Percentiles rank a stretch among this genome's conserved stretches.
Evolutionary conservation across 2,329 filamentous ascomycete genomes (phyloP).

Genomic region (Ilyonectria sp.): DNA sequence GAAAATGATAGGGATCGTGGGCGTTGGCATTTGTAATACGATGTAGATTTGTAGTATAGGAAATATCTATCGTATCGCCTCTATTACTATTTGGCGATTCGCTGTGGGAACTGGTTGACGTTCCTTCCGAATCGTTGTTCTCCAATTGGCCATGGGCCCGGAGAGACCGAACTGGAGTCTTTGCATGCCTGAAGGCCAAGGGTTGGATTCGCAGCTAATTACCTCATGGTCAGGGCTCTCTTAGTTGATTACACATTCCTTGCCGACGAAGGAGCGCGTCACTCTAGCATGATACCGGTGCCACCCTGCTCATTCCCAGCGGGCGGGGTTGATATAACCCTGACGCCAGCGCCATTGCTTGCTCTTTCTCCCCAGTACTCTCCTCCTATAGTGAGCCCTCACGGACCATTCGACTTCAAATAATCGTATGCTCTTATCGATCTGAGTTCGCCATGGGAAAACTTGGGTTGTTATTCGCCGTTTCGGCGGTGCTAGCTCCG

Average conservation of each 20-base stretch:
- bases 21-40: background rate
- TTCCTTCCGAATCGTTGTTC: background rate
- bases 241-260: background rate
- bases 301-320: background rate
- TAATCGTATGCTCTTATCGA: background rate
- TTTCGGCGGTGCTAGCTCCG: background rate
- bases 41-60: background rate
- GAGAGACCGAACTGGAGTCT: background rate
- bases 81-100: background rate
- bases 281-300: background rate
- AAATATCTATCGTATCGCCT: background rate
- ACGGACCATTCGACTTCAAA: background rate
- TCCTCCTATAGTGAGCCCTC: background rate
- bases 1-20: background rate
- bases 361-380: background rate
- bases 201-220: background rate
- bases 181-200: background rate
- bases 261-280: background rate
- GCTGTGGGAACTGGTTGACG: background rate
- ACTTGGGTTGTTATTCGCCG: background rate
- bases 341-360: background rate
- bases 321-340: background rate
- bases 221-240: background rate
- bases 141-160: background rate
- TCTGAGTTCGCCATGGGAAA: background rate